Percentiles rank a stretch among this genome's conserved stretches.
Conservation (phyloP, 805 yeast genomes). For the Torulaspora maleeae region DNA sequence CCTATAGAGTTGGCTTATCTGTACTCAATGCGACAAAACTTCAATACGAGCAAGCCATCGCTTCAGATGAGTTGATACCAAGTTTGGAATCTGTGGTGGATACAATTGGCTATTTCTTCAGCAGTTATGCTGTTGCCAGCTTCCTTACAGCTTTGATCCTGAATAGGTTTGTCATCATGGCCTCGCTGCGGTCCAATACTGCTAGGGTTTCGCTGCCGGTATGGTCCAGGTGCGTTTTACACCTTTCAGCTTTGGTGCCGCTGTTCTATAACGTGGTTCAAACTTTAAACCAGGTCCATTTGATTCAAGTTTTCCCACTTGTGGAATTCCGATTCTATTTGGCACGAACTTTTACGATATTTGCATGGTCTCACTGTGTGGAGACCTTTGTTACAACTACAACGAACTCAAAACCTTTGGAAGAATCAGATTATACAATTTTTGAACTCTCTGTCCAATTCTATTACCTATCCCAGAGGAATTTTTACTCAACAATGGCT, state of each 20-base stretch:
- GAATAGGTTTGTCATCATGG: slow-evolving; percentile 56
- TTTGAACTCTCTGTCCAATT: slow-evolving; percentile 31
- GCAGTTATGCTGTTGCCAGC: slow-evolving; percentile 49
- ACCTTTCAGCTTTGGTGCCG: slow-evolving; percentile 21
- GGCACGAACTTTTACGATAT: slow-evolving; percentile 11
- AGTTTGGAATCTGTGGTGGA: slow-evolving; percentile 9
- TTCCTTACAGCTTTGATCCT: slow-evolving; percentile 54
- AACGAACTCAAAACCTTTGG: slow-evolving; percentile 36
- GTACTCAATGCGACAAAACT: slow-evolving; percentile 19
- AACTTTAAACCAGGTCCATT: slow-evolving; percentile 11
- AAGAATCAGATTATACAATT: slow-evolving; percentile 28
- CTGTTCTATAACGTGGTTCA: slow-evolving; percentile 11
- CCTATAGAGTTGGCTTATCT: slow-evolving; percentile 22
- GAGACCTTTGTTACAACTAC: slow-evolving; percentile 51
- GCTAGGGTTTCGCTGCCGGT: slow-evolving; percentile 17
- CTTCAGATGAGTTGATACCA: slow-evolving; percentile 5
- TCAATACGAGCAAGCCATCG: slow-evolving; percentile 23
- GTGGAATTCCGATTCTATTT: slow-evolving; percentile 51
- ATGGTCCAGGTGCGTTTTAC: slow-evolving; percentile 36
- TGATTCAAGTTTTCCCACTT: slow-evolving; percentile 12
- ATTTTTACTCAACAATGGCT: slow-evolving; percentile 1
- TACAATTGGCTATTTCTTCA: slow-evolving; percentile 41
- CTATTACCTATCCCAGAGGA: slow-evolving; percentile 16
- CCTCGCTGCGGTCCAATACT: slow-evolving; percentile 44
- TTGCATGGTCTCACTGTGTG: slow-evolving; percentile 42